Evolutionary conservation across 2,329 filamentous ascomycete genomes (phyloP).

Genomic region (Ascochyta clinopodiicola): DNA sequence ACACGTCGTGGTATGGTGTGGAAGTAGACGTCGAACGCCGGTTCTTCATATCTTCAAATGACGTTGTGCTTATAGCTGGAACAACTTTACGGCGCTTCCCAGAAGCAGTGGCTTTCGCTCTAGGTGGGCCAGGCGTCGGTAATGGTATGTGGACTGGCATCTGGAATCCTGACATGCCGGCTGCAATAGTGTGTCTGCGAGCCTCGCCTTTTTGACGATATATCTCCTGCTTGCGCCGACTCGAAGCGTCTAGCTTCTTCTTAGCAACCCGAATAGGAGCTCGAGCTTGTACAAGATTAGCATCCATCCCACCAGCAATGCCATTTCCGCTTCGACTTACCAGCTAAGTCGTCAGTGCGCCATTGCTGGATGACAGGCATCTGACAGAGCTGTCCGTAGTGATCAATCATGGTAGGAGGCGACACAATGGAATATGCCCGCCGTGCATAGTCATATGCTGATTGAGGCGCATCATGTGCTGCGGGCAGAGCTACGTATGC

Average conservation of each 20-base stretch:
- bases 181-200: slow-evolving; percentile 2
- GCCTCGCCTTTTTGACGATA: slow-evolving; percentile 11
- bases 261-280: neutral
- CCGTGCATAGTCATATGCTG: neutral
- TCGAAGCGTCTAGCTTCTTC: neutral
- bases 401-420: neutral
- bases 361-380: slow-evolving; percentile 22
- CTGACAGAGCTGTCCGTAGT: neutral
- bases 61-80: neutral
- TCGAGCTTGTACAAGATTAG: neutral
- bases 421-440: neutral
- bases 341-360: slow-evolving; percentile 15
- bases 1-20: neutral
- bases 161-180: neutral
- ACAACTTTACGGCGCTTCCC: slow-evolving; percentile 1
- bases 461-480: neutral
- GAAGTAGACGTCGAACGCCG: too few species aligned
- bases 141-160: neutral
- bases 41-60: neutral
- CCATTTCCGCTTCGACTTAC: neutral
- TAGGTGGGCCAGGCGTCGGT: neutral
- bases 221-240: slow-evolving; percentile 4
- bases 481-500: neutral
- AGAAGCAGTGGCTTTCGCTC: neutral
- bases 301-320: neutral